Conservation (phyloP, 2,329 filamentous ascomycete species). For the Tolypocladium pustulatum region DNA sequence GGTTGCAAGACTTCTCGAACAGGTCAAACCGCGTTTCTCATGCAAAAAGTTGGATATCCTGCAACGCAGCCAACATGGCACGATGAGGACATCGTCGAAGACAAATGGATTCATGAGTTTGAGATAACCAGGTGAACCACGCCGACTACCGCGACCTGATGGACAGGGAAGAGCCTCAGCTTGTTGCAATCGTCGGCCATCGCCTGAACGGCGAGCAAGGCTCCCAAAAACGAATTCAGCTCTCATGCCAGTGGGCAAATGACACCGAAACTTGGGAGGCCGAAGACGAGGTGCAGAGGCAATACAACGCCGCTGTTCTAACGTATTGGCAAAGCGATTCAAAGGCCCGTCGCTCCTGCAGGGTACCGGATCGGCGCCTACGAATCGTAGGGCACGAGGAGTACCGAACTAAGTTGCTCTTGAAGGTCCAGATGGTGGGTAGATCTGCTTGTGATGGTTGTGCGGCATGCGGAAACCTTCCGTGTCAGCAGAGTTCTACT, state of each 20-base stretch:
- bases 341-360: neutral
- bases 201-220: neutral
- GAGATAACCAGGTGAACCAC: neutral
- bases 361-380: neutral
- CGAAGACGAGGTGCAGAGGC: neutral
- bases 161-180: neutral
- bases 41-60: neutral
- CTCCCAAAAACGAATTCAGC: neutral
- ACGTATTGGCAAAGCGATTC: neutral
- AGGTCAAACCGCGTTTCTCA: neutral
- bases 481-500: neutral
- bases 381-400: neutral
- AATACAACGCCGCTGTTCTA: neutral
- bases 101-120: neutral
- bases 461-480: neutral
- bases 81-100: neutral
- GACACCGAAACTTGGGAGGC: neutral
- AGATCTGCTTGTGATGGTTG: neutral
- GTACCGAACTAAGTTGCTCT: neutral
- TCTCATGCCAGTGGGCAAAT: neutral
- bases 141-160: neutral
- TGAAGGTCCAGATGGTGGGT: neutral
- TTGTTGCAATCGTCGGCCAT: neutral
- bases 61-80: neutral
- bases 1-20: neutral